phyloP scores from a whole-genome alignment of 2,329 filamentous ascomycete species.

The Fusarium sp. region DNA sequence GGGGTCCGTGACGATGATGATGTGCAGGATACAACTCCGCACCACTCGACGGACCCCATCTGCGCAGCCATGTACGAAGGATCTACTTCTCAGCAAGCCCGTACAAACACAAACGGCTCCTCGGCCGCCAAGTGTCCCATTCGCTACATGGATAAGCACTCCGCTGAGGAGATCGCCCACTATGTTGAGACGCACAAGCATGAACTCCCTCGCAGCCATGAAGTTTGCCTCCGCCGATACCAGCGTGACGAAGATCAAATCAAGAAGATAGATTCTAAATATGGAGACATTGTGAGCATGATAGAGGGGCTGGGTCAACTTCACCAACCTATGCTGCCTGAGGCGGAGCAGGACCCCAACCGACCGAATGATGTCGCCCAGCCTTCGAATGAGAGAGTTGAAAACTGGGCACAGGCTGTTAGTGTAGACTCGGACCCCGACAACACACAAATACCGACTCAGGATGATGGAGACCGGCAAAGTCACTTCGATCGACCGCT shows the following conservation, averaged over 20 bases:
- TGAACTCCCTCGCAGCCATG: conserved; percentile 91
- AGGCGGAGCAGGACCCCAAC: conserved; percentile 58
- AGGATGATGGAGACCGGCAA: conserved; percentile 67
- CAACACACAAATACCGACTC: conserved; percentile 44
- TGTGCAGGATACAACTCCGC: conserved; percentile 55
- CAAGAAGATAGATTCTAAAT: conserved; percentile 91
- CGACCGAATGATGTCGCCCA: conserved; percentile 59
- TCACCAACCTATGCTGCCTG: conserved; percentile 86
- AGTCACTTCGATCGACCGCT: conserved; percentile 85
- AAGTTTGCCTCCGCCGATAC: conserved; percentile 90
- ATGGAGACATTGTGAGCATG: conserved; percentile 92
- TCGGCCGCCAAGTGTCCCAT: conserved; percentile 83
- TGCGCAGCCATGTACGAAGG: conserved; percentile 73
- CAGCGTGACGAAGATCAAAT: conserved; percentile 88
- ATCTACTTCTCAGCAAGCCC: conserved; percentile 63
- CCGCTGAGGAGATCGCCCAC: conserved; percentile 89
- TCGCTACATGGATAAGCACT: conserved; percentile 90
- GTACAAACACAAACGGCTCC: conserved; percentile 61
- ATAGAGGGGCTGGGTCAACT: conserved; percentile 89
- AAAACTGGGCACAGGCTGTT: conserved; percentile 87
- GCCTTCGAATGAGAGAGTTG: conserved; percentile 76
- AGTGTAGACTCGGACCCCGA: conserved; percentile 61
- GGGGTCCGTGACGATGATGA: conserved; percentile 44
- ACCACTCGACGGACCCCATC: conserved; percentile 68
- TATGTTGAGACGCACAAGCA: conserved; percentile 98